Conservation (phyloP, 306 rosid genomes). For the Dryas drummondii region DNA sequence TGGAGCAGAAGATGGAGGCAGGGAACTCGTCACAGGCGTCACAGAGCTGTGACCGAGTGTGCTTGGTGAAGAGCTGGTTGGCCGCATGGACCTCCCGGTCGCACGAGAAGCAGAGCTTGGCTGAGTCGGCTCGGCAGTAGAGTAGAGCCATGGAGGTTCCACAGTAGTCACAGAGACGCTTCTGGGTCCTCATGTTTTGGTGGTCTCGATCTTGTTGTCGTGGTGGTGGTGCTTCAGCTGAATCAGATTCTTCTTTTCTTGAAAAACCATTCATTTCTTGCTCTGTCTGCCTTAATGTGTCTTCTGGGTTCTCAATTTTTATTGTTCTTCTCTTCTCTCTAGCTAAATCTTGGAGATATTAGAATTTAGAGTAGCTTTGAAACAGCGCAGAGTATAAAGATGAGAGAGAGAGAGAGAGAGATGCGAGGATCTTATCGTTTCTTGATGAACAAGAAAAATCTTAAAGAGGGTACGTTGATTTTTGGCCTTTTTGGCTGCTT, state of each 20-base stretch:
- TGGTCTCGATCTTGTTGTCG: neutral
- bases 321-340: neutral
- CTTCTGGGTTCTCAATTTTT: neutral
- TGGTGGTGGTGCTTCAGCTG: neutral
- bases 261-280: constrained; percentile 33
- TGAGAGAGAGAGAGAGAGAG: neutral
- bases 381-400: constrained; percentile 7
- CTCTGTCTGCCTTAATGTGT: neutral
- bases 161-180: constrained; percentile 63
- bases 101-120: constrained; percentile 78
- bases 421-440: constrained; percentile 21
- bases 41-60: constrained; percentile 72
- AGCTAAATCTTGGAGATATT: neutral
- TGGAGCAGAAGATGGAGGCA: constrained; percentile 79
- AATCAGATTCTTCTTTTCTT: neutral
- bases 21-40: constrained; percentile 63
- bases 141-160: constrained; percentile 52
- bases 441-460: constrained; percentile 48
- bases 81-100: constrained; percentile 82
- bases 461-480: neutral
- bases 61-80: constrained; percentile 81
- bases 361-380: constrained; percentile 24
- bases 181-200: constrained; percentile 18
- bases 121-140: constrained; percentile 87
- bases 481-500: neutral